Evolutionary conservation across 2,329 filamentous ascomycete species (phyloP), one percentile per base, ranked within the genome.

Genomic region (Aspergillus costaricaensis): DNA sequence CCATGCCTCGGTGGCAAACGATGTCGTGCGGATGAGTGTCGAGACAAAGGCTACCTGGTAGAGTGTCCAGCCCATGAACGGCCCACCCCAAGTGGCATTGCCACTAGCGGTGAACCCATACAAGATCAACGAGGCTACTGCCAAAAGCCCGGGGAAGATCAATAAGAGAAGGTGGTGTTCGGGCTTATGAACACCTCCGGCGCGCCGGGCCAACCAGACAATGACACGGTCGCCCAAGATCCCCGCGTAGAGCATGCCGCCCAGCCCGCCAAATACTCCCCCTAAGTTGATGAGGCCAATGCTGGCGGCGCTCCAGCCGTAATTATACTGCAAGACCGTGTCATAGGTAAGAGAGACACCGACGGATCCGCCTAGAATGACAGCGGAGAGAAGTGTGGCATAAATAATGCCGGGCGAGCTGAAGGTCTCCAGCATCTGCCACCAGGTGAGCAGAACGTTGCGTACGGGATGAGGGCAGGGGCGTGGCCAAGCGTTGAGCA

Each of bases 311-410:
- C 68, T 43, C 75, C 77, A 78, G 59, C 68, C 63, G 55, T 76
- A 79, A 32, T 62, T 66, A 27, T 64, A 57, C 15, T 71, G 64
- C 6, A 79, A 67, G 3, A 80, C 72, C 1, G 72, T 67, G 55
- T 74, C 70, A 60, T 80, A 79, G 1, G 73, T 75, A 9, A 79
- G 65, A 1, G 74, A 75, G 59, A 79, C 77, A 21, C 73, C 73
- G 23, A 79, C 73, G 17, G 67, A 70, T n/a, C 67, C 70, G 4
- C 75, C 77, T 0, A 79, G 71, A 2, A 70, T 67, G 41, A 77
- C 76, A 3, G 76, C 77, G 4, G 74, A 70, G 0, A 74, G 60
- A 8, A 79, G 66, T 3, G 76, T 74, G 2, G 76, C 73, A 50
- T 72, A 79, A 17, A 78, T 60, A 27, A 79, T 76, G 8, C 70